Percentiles rank a stretch among this genome's conserved stretches.
phyloP scores from a whole-genome alignment of 1,284 basidiomycete species.

The Ustilago nuda region DNA sequence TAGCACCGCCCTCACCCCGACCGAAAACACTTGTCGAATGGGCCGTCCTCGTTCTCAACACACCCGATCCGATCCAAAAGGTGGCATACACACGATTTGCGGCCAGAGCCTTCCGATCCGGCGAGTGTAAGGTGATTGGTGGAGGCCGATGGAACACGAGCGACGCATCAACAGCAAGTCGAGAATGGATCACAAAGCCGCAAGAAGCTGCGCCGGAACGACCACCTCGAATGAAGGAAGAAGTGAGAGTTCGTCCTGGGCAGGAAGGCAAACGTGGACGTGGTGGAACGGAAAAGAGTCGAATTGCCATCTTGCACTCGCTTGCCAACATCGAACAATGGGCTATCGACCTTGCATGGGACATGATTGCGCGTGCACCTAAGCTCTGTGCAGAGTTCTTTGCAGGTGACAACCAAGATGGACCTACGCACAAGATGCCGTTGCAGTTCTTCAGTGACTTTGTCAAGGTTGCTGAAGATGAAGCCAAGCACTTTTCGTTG shows the following conservation, averaged over 20 bases:
- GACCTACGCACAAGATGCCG: slow-evolving; percentile 51
- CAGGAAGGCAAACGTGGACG: slow-evolving; percentile 75
- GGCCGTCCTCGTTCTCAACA: slow-evolving; percentile 81
- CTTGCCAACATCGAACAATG: slow-evolving; percentile 91
- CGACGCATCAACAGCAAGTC: slow-evolving; percentile 11
- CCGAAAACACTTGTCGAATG: slow-evolving; percentile 77
- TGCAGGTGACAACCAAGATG: slow-evolving; percentile 22
- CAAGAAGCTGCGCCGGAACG: slow-evolving; percentile 75
- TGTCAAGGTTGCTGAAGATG: slow-evolving; percentile 78
- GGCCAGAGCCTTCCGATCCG: slow-evolving; percentile 78
- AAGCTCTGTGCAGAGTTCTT: slow-evolving; percentile 53
- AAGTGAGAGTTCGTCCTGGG: slow-evolving; percentile 76
- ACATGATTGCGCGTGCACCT: slow-evolving; percentile 77
- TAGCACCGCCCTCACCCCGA: slow-evolving; percentile 42
- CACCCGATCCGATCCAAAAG: slow-evolving; percentile 78
- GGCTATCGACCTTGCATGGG: slow-evolving; percentile 73
- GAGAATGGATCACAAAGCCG: slow-evolving; percentile 44
- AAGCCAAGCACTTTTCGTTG: slow-evolving; percentile 76
- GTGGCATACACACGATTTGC: slow-evolving; percentile 79
- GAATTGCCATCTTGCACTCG: slow-evolving; percentile 82
- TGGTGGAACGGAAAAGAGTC: slow-evolving; percentile 75
- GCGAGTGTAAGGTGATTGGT: slow-evolving; percentile 77
- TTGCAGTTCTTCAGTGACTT: slow-evolving; percentile 68
- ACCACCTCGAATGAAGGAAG: slow-evolving; percentile 73
- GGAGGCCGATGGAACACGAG: slow-evolving; percentile 53